phyloP scores from a whole-genome alignment of 768 basidiomycete genomes.

The Plicaturopsis crispa region DNA sequence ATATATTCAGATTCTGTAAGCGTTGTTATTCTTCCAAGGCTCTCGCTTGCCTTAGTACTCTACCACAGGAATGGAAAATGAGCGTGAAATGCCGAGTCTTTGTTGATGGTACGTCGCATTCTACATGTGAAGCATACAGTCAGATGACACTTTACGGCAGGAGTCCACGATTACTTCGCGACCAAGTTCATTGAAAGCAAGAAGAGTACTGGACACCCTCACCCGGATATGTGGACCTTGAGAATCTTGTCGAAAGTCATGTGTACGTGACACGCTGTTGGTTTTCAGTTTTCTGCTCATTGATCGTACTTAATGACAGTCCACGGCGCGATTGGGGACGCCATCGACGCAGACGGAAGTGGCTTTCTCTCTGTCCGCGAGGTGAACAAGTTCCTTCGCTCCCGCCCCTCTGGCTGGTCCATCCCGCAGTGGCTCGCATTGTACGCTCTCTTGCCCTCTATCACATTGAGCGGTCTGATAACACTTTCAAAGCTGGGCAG shows the following conservation, averaged over 20 bases:
- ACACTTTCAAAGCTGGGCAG: constrained; percentile 15
- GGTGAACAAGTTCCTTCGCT: constrained; percentile 16
- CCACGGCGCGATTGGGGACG: constrained; percentile 16
- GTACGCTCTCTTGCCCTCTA: constrained; percentile 1
- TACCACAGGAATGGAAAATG: constrained; percentile 12
- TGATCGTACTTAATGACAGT: no score
- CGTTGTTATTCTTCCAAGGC: no score
- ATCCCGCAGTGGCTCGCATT: constrained; percentile 15
- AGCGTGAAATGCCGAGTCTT: constrained; percentile 16
- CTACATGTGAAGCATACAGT: neutral
- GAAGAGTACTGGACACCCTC: constrained; percentile 5
- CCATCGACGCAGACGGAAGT: constrained; percentile 17
- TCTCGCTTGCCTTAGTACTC: neutral
- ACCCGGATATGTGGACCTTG: constrained; percentile 15
- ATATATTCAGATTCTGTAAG: constrained; percentile 6
- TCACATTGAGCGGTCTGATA: neutral
- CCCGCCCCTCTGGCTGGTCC: constrained; percentile 16
- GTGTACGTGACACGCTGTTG: constrained; percentile 10
- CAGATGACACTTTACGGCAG: constrained; percentile 1
- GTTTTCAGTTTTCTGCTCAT: neutral
- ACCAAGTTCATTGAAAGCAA: constrained; percentile 7
- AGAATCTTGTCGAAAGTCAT: constrained; percentile 16
- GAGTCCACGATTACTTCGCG: constrained; percentile 11
- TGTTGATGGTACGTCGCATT: constrained; percentile 15
- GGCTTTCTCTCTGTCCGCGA: constrained; percentile 19